Percentiles rank a stretch among this genome's conserved stretches.
These are phyloP conservation scores for Cordyceps militaris DNA, from an alignment of 2,329 filamentous ascomycete genomes.

Conservation along the genomic window DNA sequence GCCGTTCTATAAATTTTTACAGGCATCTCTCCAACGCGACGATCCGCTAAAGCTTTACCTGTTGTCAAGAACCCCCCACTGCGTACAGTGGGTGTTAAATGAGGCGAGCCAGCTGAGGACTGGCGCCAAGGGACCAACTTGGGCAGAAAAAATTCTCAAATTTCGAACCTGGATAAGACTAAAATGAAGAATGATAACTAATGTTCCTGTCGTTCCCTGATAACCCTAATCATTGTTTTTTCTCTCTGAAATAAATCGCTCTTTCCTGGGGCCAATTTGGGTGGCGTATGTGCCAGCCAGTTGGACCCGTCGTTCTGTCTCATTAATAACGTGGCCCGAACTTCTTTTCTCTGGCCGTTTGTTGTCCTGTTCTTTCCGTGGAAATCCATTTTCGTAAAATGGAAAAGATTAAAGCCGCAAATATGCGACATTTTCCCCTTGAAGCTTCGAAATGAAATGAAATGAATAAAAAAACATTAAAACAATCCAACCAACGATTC, in stretches of 20 bases:
- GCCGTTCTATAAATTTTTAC: background rate
- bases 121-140: background rate
- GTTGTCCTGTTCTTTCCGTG: background rate
- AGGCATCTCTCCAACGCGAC: background rate
- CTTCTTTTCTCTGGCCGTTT: background rate
- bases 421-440: background rate
- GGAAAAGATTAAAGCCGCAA: background rate
- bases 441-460: background rate
- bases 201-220: background rate
- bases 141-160: background rate
- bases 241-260: background rate
- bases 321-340: background rate
- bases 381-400: background rate
- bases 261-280: background rate
- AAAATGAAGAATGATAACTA: slow-evolving; percentile 5
- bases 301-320: background rate
- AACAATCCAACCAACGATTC: slow-evolving; percentile 2
- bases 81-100: background rate
- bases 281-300: background rate
- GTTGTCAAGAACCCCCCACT: background rate
- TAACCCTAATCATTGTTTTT: background rate
- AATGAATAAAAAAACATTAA: background rate
- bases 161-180: background rate
- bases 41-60: background rate
- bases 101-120: background rate